phyloP scores from a whole-genome alignment of 306 rosid genomes.

The Pyrus communis region DNA sequence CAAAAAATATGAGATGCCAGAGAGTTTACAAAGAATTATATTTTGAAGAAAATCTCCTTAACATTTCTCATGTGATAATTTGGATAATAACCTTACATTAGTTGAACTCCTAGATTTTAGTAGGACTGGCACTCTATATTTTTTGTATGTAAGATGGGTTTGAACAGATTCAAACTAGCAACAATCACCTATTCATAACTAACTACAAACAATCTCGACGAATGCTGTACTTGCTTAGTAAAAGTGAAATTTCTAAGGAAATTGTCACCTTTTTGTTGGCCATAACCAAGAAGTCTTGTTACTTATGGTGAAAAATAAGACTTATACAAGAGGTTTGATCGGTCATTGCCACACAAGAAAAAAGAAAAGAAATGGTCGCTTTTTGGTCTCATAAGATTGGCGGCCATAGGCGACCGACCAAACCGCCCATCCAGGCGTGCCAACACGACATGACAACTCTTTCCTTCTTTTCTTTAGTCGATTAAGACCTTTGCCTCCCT shows the following conservation, averaged over 20 bases:
- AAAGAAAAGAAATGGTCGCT: not conserved
- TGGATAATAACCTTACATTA: not conserved
- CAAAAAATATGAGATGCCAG: fast-evolving
- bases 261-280: not conserved
- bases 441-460: slow-evolving; percentile 27
- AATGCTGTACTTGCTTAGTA: not conserved
- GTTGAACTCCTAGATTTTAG: not conserved
- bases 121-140: not conserved
- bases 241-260: not conserved
- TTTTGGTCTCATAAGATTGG: slow-evolving; percentile 39
- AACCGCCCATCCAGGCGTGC: slow-evolving; percentile 51
- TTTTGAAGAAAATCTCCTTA: too few relatives aligned
- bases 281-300: not conserved
- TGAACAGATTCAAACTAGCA: not conserved
- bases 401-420: slow-evolving; percentile 67
- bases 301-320: not conserved
- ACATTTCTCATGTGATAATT: not conserved
- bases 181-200: too few relatives aligned
- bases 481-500: slow-evolving; percentile 11
- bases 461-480: slow-evolving; percentile 15
- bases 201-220: not conserved
- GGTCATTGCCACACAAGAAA: not conserved
- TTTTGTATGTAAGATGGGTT: not conserved
- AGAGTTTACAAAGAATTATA: fast-evolving
- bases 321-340: not conserved